Conservation (phyloP, 2,329 filamentous ascomycete species). For the Cladosporium sp. region DNA sequence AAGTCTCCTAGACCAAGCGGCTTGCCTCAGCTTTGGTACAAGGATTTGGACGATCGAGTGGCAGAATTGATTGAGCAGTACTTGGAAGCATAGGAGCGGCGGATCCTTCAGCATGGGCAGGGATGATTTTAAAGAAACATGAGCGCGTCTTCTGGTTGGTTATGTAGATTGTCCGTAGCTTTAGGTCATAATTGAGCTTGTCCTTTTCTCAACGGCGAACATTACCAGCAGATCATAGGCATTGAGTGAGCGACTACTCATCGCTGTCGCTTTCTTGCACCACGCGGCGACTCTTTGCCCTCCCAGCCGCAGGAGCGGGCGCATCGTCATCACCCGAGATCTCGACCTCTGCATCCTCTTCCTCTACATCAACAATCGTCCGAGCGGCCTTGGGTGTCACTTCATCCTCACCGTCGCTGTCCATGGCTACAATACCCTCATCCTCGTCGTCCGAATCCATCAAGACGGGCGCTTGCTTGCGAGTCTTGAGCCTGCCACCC, state of each 20-base stretch:
- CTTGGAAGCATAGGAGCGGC: neutral
- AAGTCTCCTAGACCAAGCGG: neutral
- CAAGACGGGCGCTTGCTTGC: neutral
- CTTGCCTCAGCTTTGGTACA: conserved; percentile 11
- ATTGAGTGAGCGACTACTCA: neutral
- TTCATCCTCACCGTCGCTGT: neutral
- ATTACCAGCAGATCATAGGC: neutral
- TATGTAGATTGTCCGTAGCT: conserved; percentile 7
- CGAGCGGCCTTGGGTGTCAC: neutral
- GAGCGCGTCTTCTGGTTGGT: neutral
- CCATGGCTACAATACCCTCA: neutral
- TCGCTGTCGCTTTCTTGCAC: conserved; percentile 12
- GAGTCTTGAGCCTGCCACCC: neutral
- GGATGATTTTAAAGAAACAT: neutral
- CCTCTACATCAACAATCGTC: neutral
- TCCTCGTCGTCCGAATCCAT: conserved; percentile 2
- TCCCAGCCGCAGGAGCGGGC: neutral
- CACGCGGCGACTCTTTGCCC: conserved; percentile 5
- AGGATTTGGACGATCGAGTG: neutral
- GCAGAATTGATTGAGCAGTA: neutral
- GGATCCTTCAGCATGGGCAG: neutral
- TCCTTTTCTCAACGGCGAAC: neutral
- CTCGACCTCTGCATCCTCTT: neutral
- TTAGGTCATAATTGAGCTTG: neutral
- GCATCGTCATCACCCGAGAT: neutral